A percentile compares a stretch with the other conserved stretches of the same genome.
Conservation (phyloP, 768 basidiomycete species). For the Strobilomyces confusus region DNA sequence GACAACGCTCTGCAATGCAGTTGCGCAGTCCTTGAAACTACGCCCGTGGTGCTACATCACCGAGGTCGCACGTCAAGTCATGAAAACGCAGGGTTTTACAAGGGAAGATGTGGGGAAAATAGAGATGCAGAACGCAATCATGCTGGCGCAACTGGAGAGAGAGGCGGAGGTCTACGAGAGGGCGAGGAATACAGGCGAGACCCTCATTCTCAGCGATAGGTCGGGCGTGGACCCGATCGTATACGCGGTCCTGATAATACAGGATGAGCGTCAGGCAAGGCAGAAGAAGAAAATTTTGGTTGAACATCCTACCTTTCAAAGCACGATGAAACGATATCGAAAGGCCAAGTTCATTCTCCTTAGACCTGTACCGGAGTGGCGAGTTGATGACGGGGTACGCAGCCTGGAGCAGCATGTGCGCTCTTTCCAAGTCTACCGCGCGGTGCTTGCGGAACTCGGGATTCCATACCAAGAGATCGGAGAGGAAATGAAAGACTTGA, state of each 20-base stretch:
- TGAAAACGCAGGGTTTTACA: slow-evolving; percentile 50
- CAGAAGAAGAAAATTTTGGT: slow-evolving; percentile 35
- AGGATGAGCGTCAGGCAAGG: slow-evolving; percentile 34
- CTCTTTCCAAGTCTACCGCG: slow-evolving; percentile 38
- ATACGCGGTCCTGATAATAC: slow-evolving; percentile 50
- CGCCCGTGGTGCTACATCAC: slow-evolving; percentile 41
- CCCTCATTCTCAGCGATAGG: slow-evolving; percentile 53
- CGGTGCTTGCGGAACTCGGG: slow-evolving; percentile 37
- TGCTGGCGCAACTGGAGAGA: slow-evolving; percentile 48
- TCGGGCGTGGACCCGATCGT: slow-evolving; percentile 64
- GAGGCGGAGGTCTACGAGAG: slow-evolving; percentile 33
- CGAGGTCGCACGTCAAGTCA: slow-evolving; percentile 60
- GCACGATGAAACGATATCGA: slow-evolving; percentile 41
- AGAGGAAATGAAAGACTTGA: slow-evolving; percentile 37
- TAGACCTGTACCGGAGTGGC: slow-evolving; percentile 54
- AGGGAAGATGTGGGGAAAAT: slow-evolving; percentile 45
- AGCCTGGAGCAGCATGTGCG: slow-evolving; percentile 45
- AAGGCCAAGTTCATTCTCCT: slow-evolving; percentile 51
- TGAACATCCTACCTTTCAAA: slow-evolving; percentile 37
- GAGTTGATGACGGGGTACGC: slow-evolving; percentile 61
- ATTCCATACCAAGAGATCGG: slow-evolving; percentile 48
- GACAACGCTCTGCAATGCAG: slow-evolving; percentile 57
- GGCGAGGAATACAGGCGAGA: slow-evolving; percentile 12
- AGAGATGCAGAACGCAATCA: slow-evolving; percentile 62
- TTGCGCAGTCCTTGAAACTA: slow-evolving; percentile 42